Conservation (phyloP, 257 asterid species). For the Perilla frutescens region DNA sequence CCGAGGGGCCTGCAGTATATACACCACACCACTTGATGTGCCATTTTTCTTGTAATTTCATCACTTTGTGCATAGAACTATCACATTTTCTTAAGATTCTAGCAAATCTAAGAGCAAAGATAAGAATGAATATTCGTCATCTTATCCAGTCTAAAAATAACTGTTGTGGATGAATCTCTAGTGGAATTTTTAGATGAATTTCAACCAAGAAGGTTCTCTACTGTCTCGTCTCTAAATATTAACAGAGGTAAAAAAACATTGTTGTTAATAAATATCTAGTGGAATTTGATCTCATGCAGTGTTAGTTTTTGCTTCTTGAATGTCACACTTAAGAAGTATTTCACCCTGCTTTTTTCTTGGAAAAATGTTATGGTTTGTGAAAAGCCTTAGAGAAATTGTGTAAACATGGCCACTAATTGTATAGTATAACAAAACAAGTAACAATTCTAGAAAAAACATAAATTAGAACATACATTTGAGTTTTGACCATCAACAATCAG, state of each 20-base stretch:
- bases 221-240: too few relatives aligned
- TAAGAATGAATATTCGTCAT: not conserved
- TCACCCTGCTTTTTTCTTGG: too few relatives aligned
- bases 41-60: not conserved
- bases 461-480: not conserved
- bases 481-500: not conserved
- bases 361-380: too few relatives aligned
- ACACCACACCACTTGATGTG: not conserved
- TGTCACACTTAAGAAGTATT: too few relatives aligned
- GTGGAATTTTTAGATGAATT: not conserved
- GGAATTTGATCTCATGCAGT: too few relatives aligned
- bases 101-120: constrained; percentile 9
- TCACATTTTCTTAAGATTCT: constrained; percentile 7
- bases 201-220: too few relatives aligned
- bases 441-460: too few relatives aligned
- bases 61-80: constrained; percentile 2
- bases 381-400: too few relatives aligned
- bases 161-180: not conserved
- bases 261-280: too few relatives aligned
- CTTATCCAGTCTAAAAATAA: not conserved
- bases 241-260: too few relatives aligned
- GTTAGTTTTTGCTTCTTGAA: too few relatives aligned
- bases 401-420: too few relatives aligned
- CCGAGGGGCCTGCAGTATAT: constrained; percentile 1
- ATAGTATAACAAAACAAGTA: not conserved